Base-by-base conservation (phyloP, 352 stramenopile genomes). In the Globisporangium abappressorium region DNA sequence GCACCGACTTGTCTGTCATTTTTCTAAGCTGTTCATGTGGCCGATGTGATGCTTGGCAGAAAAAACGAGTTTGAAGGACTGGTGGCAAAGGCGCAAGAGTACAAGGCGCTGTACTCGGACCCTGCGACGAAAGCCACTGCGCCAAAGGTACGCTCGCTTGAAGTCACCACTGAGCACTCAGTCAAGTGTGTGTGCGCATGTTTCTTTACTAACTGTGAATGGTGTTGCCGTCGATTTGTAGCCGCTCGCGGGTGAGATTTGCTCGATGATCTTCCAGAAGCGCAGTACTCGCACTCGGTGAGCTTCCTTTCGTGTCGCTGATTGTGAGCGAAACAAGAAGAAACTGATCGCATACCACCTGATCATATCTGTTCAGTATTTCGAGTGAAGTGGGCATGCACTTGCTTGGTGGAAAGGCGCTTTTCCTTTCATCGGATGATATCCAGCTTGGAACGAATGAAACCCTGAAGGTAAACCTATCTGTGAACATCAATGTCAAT, bases 381-480 rank as follows among this genome's bases (percentile, higher is more conserved):
- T 97, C 87, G 59, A 97, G 90, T 14, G 96, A 99, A 83, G 98
- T 98, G 24, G 97, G 97, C 28, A 99, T 99, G 93, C 85, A 92
- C 58, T 66, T 98, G 62, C 84, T 99, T 14, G 97, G 98, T 57
- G 98, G 97, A 33, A 96, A 98, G 63, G 93, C 93, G 30, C 86
- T 99, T 5, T 99, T 99, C 78, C 89, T 99, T 11, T 98, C 94
- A 9, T 97, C 94, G 7, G 94, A 97, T 28, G 98, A 99, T 79
- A 99, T 99, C 73, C 97, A 99, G 78, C 78, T 99, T 26, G 97
- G 97, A 63, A 95, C 98, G 66, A 99, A 99, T 72, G 97, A 99
- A 84, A 94, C 91, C 24, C 82, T 99, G 38, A 97, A 96, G 71
- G 69, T 73, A 28, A 57, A 26, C 24, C 24, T 26, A 26, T 26